Percentiles rank a stretch among this genome's conserved stretches.
Evolutionary conservation across 192 early-diverging fungal species (phyloP).

Genomic region (Geranomyces variabilis): DNA sequence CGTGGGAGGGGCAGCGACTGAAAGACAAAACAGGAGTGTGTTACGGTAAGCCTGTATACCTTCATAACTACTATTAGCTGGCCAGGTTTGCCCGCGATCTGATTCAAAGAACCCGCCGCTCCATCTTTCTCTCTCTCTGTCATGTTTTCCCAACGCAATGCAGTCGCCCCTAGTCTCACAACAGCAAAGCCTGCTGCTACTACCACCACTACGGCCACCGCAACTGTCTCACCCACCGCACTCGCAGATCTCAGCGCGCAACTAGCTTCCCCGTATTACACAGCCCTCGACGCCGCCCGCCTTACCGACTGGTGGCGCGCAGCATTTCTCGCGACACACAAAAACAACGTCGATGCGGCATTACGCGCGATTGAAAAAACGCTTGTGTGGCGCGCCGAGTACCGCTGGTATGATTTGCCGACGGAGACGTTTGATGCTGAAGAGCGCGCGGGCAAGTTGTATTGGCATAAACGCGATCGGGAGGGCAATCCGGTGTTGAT

Average conservation of each 20-base stretch:
- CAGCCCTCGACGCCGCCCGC: background rate
- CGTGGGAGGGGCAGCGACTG: no score
- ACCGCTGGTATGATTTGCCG: slow-evolving; percentile 12
- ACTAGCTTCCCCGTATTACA: background rate
- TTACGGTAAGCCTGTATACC: no score
- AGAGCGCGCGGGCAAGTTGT: background rate
- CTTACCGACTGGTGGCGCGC: slow-evolving; percentile 16
- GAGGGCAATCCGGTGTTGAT: slow-evolving; percentile 17
- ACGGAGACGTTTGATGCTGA: slow-evolving; percentile 13
- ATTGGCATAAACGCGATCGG: slow-evolving; percentile 1
- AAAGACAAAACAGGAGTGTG: no score
- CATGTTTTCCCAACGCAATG: no score
- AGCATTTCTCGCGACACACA: background rate
- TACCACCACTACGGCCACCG: no score
- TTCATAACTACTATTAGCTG: no score
- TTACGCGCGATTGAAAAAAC: background rate
- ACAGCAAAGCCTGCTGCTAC: no score
- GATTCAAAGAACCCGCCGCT: no score
- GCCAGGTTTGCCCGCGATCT: no score
- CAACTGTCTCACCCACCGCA: background rate
- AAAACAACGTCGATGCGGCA: background rate
- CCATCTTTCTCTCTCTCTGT: no score
- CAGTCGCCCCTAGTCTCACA: no score
- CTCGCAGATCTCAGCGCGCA: background rate
- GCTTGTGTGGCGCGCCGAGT: slow-evolving; percentile 10